These are phyloP conservation scores for Geotrichum candidum DNA, from an alignment of 1,139 yeast species.

Conservation along the genomic window DNA sequence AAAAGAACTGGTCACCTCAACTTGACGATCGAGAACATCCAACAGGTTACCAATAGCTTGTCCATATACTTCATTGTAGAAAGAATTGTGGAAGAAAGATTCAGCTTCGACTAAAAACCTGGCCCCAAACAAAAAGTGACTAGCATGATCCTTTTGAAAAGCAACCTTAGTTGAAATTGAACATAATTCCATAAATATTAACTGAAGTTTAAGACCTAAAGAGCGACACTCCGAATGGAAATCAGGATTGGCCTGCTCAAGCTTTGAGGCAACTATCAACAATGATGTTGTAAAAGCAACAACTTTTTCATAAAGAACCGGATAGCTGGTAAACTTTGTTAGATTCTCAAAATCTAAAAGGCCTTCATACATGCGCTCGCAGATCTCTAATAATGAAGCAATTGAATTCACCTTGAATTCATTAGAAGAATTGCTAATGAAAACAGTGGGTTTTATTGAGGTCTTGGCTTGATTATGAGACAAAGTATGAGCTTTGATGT, in stretches of 20 bases:
- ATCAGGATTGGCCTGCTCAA: not conserved
- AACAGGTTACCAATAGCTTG: conserved; percentile 4
- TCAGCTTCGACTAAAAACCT: not conserved
- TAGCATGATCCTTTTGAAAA: conserved; percentile 6
- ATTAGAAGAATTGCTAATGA: not conserved
- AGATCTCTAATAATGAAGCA: not conserved
- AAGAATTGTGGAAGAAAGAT: conserved; percentile 2
- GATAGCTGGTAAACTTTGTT: conserved; percentile 7
- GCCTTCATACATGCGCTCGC: not conserved
- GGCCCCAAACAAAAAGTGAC: conserved; percentile 5
- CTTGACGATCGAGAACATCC: not conserved
- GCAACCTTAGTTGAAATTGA: not conserved
- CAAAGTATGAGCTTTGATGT: not conserved
- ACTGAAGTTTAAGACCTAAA: conserved; percentile 7
- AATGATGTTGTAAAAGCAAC: conserved; percentile 4
- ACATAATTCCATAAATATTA: conserved; percentile 2
- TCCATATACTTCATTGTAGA: conserved; percentile 11
- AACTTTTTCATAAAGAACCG: conserved; percentile 5
- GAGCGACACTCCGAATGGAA: conserved; percentile 12
- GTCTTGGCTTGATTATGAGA: not conserved
- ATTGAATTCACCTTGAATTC: conserved; percentile 1
- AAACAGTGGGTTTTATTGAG: not conserved
- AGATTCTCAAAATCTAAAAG: conserved; percentile 2
- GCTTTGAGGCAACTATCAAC: not conserved
- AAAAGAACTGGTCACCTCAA: conserved; percentile 2